Conservation (phyloP, 352 stramenopile genomes). For the Lagenidium giganteum region DNA sequence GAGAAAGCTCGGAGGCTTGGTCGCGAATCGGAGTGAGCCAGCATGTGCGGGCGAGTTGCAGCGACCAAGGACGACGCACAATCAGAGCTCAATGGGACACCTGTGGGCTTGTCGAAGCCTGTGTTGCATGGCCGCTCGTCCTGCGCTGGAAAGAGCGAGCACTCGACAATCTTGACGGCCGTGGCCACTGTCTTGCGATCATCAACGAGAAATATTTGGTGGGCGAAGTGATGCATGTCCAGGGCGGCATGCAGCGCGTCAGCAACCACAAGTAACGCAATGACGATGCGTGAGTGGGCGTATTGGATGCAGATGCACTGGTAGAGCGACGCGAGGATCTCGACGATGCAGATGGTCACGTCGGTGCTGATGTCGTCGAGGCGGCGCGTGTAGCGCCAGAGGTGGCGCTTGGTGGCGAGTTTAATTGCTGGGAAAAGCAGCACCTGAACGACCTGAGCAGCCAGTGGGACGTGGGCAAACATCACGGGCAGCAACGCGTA, state of each 20-base stretch:
- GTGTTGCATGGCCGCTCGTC: too few relatives aligned
- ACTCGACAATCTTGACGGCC: constrained; percentile 12
- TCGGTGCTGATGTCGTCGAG: constrained; percentile 16
- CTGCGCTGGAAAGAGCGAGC: background rate
- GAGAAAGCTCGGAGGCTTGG: too few relatives aligned
- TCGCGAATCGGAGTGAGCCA: too few relatives aligned
- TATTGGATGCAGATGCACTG: constrained; percentile 18
- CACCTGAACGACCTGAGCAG: constrained; percentile 3
- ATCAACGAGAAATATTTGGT: constrained; percentile 10
- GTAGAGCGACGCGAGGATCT: constrained; percentile 13
- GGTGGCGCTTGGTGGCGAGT: constrained; percentile 6
- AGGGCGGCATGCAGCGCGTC: constrained; percentile 19
- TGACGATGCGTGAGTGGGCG: constrained; percentile 3
- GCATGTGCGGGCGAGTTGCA: too few relatives aligned
- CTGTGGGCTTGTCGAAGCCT: too few relatives aligned
- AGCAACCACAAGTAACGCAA: constrained; percentile 14
- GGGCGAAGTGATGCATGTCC: constrained; percentile 16
- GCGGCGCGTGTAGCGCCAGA: constrained; percentile 8
- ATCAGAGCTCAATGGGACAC: too few relatives aligned
- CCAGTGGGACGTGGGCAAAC: constrained; percentile 2
- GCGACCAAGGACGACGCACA: too few relatives aligned
- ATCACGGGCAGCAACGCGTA: constrained; percentile 11
- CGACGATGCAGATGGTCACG: constrained; percentile 15
- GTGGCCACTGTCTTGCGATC: constrained; percentile 5
- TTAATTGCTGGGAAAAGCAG: constrained; percentile 10